Percentiles rank a stretch among this genome's conserved stretches.
Conservation (phyloP, 179 eudicot species). For the Beta lomatogona region DNA sequence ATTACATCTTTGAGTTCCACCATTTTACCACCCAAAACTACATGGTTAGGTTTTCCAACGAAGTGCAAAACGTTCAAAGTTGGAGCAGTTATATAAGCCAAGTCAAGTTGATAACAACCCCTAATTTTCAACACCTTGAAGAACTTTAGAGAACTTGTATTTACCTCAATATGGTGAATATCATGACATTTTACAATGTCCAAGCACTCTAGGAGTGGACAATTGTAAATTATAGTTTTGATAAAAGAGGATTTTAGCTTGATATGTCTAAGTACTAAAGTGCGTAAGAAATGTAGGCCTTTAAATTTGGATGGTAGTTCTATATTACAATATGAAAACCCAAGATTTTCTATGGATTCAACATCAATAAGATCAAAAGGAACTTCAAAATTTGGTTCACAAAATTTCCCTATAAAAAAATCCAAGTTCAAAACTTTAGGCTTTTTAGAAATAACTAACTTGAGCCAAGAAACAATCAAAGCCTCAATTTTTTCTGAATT, state of each 20-base stretch:
- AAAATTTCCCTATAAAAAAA: background rate
- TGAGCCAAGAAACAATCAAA: background rate
- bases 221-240: background rate
- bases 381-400: background rate
- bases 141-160: background rate
- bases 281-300: slow-evolving; percentile 15
- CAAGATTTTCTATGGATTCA: slow-evolving; percentile 13
- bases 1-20: slow-evolving; percentile 8
- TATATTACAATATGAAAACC: slow-evolving; percentile 11
- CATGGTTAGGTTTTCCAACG: slow-evolving; percentile 11
- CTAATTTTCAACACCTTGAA: slow-evolving; percentile 22
- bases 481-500: background rate
- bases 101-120: background rate
- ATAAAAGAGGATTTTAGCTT: background rate
- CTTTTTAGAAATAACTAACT: background rate
- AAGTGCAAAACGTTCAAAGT: slow-evolving; percentile 14
- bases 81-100: slow-evolving; percentile 8
- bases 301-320: slow-evolving; percentile 8
- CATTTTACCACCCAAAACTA: slow-evolving; percentile 5
- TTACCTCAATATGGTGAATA: background rate
- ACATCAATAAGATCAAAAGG: slow-evolving; percentile 23
- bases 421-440: slow-evolving; percentile 14
- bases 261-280: slow-evolving; percentile 12
- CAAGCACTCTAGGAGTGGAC: slow-evolving; percentile 3
- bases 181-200: slow-evolving; percentile 18